These are phyloP conservation scores for Cytospora leucostoma DNA, from an alignment of 2,329 filamentous ascomycete species.

Conservation along the genomic window DNA sequence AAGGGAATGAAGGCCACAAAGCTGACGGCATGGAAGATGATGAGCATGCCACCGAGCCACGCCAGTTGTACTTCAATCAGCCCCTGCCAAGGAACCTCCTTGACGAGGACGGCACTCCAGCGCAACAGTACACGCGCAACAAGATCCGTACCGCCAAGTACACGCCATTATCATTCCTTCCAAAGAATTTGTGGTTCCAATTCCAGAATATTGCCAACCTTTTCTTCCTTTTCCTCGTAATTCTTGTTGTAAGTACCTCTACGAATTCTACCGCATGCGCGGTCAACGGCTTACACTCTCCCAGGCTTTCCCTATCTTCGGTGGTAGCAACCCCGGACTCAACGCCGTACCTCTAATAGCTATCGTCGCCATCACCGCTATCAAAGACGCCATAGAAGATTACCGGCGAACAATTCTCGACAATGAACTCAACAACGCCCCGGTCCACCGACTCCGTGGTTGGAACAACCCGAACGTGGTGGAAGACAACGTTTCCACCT, in stretches of 20 bases:
- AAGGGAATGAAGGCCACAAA: slow-evolving; percentile 39
- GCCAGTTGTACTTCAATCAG: slow-evolving; percentile 82
- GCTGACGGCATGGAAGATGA: slow-evolving; percentile 42
- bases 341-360: slow-evolving; percentile 91
- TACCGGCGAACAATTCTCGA: slow-evolving; percentile 89
- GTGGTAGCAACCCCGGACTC: slow-evolving; percentile 84
- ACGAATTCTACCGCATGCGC: background rate
- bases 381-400: slow-evolving; percentile 96
- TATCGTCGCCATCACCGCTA: slow-evolving; percentile 82
- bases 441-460: slow-evolving; percentile 83
- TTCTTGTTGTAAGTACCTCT: slow-evolving; percentile 73
- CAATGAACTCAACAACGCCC: slow-evolving; percentile 93
- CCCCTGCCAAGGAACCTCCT: slow-evolving; percentile 73
- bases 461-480: slow-evolving; percentile 94
- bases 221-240: slow-evolving; percentile 96
- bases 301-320: slow-evolving; percentile 96
- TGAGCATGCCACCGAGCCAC: slow-evolving; percentile 41
- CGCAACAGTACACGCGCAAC: slow-evolving; percentile 75
- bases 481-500: slow-evolving; percentile 80
- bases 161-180: slow-evolving; percentile 89
- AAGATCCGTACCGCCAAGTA: slow-evolving; percentile 99
- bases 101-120: slow-evolving; percentile 79
- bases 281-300: slow-evolving; percentile 32
- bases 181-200: slow-evolving; percentile 96
- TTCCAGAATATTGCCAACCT: slow-evolving; percentile 99